These are phyloP conservation scores for Lasiosphaeria hispida DNA, from an alignment of 495 filamentous ascomycete genomes.

Conservation along the genomic window DNA sequence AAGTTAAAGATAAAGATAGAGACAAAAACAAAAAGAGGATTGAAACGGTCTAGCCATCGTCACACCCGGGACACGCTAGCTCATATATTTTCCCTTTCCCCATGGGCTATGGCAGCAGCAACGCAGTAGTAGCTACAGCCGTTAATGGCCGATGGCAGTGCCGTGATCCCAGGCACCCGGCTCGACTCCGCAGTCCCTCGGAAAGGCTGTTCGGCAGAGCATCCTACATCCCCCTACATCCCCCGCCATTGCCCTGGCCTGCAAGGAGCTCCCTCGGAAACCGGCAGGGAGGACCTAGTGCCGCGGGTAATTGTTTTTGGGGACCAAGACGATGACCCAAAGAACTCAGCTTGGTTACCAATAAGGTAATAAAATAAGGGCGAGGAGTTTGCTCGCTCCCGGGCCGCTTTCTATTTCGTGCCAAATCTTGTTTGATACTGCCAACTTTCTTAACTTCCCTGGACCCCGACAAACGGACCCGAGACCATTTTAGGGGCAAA, in stretches of 20 bases:
- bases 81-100: slow-evolving; percentile 4
- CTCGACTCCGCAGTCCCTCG: slow-evolving; percentile 24
- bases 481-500: too few species aligned
- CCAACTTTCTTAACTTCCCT: too few species aligned
- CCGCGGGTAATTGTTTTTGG: slow-evolving; percentile 12
- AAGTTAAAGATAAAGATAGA: slow-evolving; percentile 2
- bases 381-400: too few species aligned
- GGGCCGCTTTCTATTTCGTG: too few species aligned
- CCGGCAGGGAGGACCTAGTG: slow-evolving; percentile 14
- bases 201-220: slow-evolving; percentile 32
- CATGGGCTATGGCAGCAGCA: not conserved
- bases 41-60: not conserved
- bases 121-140: slow-evolving; percentile 12
- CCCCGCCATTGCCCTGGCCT: slow-evolving; percentile 2
- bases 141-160: slow-evolving; percentile 29
- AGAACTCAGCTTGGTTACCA: too few species aligned
- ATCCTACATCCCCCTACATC: slow-evolving; percentile 8
- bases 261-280: slow-evolving; percentile 17
- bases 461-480: too few species aligned
- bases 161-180: slow-evolving; percentile 21
- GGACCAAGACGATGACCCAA: too few species aligned
- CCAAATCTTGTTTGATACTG: too few species aligned
- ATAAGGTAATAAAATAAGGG: too few species aligned
- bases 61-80: not conserved
- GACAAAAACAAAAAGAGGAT: slow-evolving; percentile 6